Conservation (phyloP, 2,329 filamentous ascomycete species). For the Arachnomyces sp. region DNA sequence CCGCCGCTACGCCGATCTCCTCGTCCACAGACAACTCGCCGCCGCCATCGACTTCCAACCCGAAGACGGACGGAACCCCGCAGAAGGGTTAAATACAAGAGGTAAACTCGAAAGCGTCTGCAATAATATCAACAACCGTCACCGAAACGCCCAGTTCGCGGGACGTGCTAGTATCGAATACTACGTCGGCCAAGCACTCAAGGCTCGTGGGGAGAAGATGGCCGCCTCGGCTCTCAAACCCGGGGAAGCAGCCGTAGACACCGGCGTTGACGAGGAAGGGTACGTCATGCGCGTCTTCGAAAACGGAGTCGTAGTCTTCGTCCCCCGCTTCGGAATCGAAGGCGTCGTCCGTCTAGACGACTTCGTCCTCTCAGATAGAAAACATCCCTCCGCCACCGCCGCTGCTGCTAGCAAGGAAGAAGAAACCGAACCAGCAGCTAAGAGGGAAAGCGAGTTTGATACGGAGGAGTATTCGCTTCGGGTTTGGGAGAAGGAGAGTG, state of each 20-base stretch:
- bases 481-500: conserved; percentile 49
- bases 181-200: conserved; percentile 93
- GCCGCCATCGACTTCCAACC: conserved; percentile 83
- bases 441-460: conserved; percentile 73
- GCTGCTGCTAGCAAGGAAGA: conserved; percentile 22
- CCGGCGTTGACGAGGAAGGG: conserved; percentile 68
- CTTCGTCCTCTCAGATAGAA: conserved; percentile 60
- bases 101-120: conserved; percentile 86
- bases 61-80: conserved; percentile 55
- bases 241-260: conserved; percentile 21
- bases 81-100: conserved; percentile 71
- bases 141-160: conserved; percentile 94
- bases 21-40: conserved; percentile 88
- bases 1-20: conserved; percentile 91
- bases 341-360: conserved; percentile 81
- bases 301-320: conserved; percentile 94
- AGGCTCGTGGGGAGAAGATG: conserved; percentile 52
- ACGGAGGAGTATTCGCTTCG: conserved; percentile 73
- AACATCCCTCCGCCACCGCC: conserved; percentile 21
- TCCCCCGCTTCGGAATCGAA: conserved; percentile 93
- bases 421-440: conserved; percentile 18
- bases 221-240: conserved; percentile 1
- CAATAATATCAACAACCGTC: conserved; percentile 96
- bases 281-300: conserved; percentile 97
- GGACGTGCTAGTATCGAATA: conserved; percentile 93